Percentiles rank a stretch among this genome's conserved stretches.
Evolutionary conservation across 495 filamentous ascomycete species (phyloP).

Genomic region (Pseudevernia furfuracea): DNA sequence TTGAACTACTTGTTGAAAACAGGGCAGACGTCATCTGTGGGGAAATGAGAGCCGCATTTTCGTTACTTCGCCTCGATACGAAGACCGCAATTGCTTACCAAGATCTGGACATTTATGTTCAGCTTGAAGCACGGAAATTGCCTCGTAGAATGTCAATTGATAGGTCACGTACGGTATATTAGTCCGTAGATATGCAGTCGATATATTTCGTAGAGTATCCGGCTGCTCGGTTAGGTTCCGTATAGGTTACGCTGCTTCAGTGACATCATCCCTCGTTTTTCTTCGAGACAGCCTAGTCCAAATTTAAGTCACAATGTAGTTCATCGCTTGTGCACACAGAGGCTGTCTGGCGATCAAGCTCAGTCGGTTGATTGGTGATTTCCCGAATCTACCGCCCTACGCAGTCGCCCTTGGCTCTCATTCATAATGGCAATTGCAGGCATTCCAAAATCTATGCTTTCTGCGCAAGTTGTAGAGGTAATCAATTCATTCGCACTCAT

Average conservation of each 20-base stretch:
- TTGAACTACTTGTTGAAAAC: too few species aligned
- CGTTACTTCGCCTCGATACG: too few species aligned
- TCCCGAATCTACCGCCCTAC: background rate
- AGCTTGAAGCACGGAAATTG: too few species aligned
- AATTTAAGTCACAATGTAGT: background rate
- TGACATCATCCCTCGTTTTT: background rate
- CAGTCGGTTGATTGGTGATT: background rate
- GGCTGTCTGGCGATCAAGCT: background rate
- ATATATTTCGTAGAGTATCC: background rate
- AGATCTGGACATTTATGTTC: too few species aligned
- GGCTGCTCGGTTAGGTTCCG: background rate
- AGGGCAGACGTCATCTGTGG: too few species aligned
- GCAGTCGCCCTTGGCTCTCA: background rate
- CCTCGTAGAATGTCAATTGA: too few species aligned
- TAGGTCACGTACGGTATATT: too few species aligned
- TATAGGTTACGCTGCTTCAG: too few species aligned
- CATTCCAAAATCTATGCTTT: constrained; percentile 18
- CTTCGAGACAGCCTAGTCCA: background rate
- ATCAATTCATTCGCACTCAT: background rate
- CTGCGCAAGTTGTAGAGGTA: constrained; percentile 21
- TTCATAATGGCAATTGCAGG: constrained; percentile 10
- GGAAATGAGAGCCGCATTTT: too few species aligned
- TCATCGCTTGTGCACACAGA: background rate
- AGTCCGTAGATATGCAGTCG: too few species aligned
- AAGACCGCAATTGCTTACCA: too few species aligned